Percentiles rank a stretch among this genome's conserved stretches.
Evolutionary conservation across 2,329 filamentous ascomycete genomes (phyloP).

Genomic region (Aspergillus flavus): DNA sequence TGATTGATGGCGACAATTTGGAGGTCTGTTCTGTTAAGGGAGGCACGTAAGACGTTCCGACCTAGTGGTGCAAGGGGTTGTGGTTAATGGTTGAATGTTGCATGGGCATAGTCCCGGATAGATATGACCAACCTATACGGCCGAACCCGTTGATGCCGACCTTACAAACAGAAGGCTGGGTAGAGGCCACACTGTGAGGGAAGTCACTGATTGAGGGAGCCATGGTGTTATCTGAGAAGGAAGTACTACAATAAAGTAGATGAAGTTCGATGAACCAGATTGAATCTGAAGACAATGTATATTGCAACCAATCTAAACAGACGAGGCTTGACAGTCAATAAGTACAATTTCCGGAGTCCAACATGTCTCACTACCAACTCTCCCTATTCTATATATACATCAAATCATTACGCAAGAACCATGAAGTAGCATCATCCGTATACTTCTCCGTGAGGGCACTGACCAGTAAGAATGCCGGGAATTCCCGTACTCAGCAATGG

Average conservation of each 20-base stretch:
- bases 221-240: not conserved
- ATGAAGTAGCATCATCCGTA: not conserved
- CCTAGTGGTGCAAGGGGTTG: not conserved
- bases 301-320: not conserved
- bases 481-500: conserved; percentile 21
- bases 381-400: not conserved
- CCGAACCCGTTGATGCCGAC: conserved; percentile 97
- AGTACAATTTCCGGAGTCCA: not conserved
- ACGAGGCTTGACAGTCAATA: not conserved
- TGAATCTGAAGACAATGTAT: not conserved
- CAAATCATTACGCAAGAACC: not conserved
- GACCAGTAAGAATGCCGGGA: not conserved
- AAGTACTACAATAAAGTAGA: not conserved
- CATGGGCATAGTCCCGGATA: not conserved
- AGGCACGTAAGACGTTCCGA: not conserved
- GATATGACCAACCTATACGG: conserved; percentile 65
- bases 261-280: not conserved
- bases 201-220: conserved; percentile 5
- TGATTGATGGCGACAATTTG: conserved; percentile 34
- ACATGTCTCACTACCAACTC: not conserved
- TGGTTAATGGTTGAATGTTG: not conserved
- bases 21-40: conserved; percentile 25
- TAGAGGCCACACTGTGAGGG: conserved; percentile 14
- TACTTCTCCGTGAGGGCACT: not conserved
- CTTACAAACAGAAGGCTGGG: conserved; percentile 50